Evolutionary conservation across 768 basidiomycete species (phyloP).

Genomic region (Collybia nuda): DNA sequence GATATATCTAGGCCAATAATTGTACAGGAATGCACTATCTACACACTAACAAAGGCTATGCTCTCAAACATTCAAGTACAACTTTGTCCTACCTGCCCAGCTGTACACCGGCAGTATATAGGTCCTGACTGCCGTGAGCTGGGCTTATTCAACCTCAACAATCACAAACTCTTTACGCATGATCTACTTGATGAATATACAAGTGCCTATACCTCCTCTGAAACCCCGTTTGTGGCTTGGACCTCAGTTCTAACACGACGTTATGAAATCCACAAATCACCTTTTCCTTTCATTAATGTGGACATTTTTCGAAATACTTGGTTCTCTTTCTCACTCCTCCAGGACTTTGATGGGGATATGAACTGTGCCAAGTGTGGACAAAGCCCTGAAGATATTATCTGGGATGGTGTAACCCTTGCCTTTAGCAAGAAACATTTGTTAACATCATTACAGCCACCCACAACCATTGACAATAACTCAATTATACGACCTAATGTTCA

Average conservation of each 20-base stretch:
- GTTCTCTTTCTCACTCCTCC: conserved; percentile 24
- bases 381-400: conserved; percentile 14
- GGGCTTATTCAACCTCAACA: conserved; percentile 35
- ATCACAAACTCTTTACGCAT: conserved; percentile 26
- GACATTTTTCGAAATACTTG: conserved; percentile 28
- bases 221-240: conserved; percentile 33
- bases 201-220: conserved; percentile 26
- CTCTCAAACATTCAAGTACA: background rate
- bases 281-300: conserved; percentile 20
- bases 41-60: background rate
- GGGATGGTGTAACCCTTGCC: conserved; percentile 20
- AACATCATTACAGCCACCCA: conserved; percentile 7
- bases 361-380: conserved; percentile 16
- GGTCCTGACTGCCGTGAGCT: conserved; percentile 25
- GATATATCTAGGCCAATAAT: background rate
- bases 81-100: background rate
- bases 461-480: background rate
- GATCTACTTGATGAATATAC: conserved; percentile 34
- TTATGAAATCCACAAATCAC: conserved; percentile 14
- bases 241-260: conserved; percentile 15
- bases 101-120: conserved; percentile 13
- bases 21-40: background rate
- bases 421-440: conserved; percentile 15
- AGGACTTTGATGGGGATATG: conserved; percentile 14
- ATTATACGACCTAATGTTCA: background rate